Base-by-base conservation (phyloP, 139 green algal genomes). In the Micromonas pusilla region DNA sequence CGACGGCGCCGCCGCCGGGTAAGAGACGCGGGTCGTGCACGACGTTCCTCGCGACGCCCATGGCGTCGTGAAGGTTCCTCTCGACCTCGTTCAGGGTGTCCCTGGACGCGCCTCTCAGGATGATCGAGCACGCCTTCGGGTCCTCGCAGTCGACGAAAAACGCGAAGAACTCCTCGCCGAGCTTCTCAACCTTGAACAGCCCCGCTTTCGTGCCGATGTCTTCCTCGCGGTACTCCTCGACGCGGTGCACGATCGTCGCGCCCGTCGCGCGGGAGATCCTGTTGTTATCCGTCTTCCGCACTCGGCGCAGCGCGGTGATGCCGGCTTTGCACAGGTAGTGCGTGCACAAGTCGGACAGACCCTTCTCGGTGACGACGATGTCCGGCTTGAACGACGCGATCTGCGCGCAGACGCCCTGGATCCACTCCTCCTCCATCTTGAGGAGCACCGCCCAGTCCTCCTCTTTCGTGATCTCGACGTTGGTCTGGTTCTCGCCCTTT, bases 251-350 rank as follows among this genome's bases (percentile, higher is more conserved):
- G 73, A 99, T 98, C 54, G 95, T 99, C 9, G 95, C 95, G 6
- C 95, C 94, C 32, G 52, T 31, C 19, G 74, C 74, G 19, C 77
- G 77, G 3, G 77, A 70, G 30, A 82, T 77, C 37, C 79, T 57
- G 89, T 99, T 99, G 90, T 99, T 99, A 85, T 99, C 95, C 3
- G 95, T 99, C 84, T 99, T 99, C 60, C 95, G 87, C 79, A 99
- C 79, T n/a, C 95, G 88, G 32, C 95, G 87, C 84, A 99, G 97
- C 79, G 94, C 95, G 21, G 83, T 89, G 75, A 99, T 93, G 85
- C 91, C 91, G 2, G 91, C 89, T 77, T 84, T 86, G 60, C 39
- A 74, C 20, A 85, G 64, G 86, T 92, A 96, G 85, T 98, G 94
- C 32, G 91, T 90, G 1, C 93, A 92, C 73, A 99, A 89, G 84